A percentile compares a stretch with the other conserved stretches of the same genome.
These are phyloP conservation scores for Aspergillus neotritici DNA, from an alignment of 2,329 filamentous ascomycete species.

Conservation along the genomic window DNA sequence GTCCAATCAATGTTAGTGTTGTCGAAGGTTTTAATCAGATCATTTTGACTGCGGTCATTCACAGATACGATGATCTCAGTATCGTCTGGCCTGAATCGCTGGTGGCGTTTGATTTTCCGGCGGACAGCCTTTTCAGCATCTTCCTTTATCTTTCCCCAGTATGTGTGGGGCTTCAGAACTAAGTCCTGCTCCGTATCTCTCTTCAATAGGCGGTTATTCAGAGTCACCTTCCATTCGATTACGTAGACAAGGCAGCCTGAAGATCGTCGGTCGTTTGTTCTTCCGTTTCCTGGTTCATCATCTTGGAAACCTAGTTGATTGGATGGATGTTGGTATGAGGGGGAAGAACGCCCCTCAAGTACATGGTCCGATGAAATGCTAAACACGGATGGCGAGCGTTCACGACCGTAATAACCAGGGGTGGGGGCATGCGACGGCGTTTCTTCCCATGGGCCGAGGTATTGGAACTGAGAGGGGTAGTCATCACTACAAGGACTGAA, in stretches of 20 bases:
- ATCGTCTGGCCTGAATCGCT: constrained; percentile 6
- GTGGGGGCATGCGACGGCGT: constrained; percentile 16
- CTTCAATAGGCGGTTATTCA: constrained; percentile 8
- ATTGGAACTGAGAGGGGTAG: constrained; percentile 4
- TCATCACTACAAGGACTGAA: too few relatives aligned
- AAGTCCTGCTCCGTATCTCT: constrained; percentile 5
- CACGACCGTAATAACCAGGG: constrained; percentile 10
- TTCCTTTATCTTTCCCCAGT: neutral
- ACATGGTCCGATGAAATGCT: constrained; percentile 9
- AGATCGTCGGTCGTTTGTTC: too few relatives aligned
- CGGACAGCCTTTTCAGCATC: neutral
- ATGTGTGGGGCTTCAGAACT: neutral
- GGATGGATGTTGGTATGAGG: too few relatives aligned
- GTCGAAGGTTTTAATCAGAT: constrained; percentile 9
- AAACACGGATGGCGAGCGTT: constrained; percentile 14
- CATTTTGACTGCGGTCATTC: constrained; percentile 3
- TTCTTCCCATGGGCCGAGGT: constrained; percentile 10
- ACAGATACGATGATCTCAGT: constrained; percentile 9
- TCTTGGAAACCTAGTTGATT: too few relatives aligned
- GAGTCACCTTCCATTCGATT: constrained; percentile 9
- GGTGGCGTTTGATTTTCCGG: neutral
- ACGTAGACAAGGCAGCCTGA: too few relatives aligned
- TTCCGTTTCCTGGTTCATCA: too few relatives aligned
- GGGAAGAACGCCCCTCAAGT: too few relatives aligned
- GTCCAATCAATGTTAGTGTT: constrained; percentile 8